Evolutionary conservation across 768 basidiomycete genomes (phyloP), one percentile per base, ranked within the genome.

Genomic region (Coprinopsis sp.): DNA sequence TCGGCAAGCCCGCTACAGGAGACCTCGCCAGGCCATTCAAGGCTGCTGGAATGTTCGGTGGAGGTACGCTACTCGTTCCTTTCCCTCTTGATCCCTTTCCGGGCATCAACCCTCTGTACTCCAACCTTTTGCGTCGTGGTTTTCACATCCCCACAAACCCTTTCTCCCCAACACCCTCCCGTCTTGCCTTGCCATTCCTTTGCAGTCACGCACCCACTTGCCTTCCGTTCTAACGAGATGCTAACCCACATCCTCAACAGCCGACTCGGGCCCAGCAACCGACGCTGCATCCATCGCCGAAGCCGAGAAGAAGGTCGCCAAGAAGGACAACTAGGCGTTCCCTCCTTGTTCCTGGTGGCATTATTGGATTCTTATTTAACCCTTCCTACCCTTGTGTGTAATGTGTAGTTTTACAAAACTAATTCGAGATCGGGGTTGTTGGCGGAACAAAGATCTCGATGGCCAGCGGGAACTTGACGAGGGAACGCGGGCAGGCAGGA

Each of bases 1-100:
- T 91, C 19, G 88, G 88, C 29, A 77, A 84, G 64, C 71, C 78
- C 13, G 81, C 92, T 1, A 84, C 84, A 19, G 94, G 92, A 11
- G 90, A 93, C 56, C 75, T 96, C 51, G 81, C 91, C 10, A 69
- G 94, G 54, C 94, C 94, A 0, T 97, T 93, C 78, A 91, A 91
- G 66, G 65, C 72, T 11, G 69, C 72, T 11, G 78, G 84, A 37
- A 66, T 94, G 66, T 84, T 92, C 50, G 90, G 88, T 53, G 68
- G 82, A 14, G 23, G 25, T 12, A 12, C 25, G 7, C 30, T 30
- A 18, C 25, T 37, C 11, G 25, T 22, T 6, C 44, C 4, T 2
- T 31, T 33, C 11, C 16, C 18, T 22, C 34, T 8, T 12, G 12
- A 10, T n/a, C 18, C 21, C 37, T 8, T 31, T 31, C n/a, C 10